Percentiles rank a stretch among this genome's conserved stretches.
phyloP scores from a whole-genome alignment of 2,329 filamentous ascomycete genomes.

The Colletotrichum sp. region DNA sequence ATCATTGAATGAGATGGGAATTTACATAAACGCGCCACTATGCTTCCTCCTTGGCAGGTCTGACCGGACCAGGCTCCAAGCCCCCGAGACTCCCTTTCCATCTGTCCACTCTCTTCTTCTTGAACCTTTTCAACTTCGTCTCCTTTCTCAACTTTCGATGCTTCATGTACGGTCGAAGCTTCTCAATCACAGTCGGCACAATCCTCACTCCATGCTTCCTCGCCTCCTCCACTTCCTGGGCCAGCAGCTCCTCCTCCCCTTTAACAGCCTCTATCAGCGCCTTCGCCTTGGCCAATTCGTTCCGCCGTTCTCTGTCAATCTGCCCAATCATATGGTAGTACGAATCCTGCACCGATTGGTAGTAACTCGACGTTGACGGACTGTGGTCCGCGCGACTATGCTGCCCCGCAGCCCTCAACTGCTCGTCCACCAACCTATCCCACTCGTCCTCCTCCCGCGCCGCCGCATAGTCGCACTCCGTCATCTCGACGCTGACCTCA shows the following conservation, averaged over 20 bases:
- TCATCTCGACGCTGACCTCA: neutral
- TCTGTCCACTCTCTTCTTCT: neutral
- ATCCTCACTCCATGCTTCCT: slow-evolving; percentile 24
- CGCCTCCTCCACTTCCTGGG: slow-evolving; percentile 28
- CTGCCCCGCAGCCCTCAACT: neutral
- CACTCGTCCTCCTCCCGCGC: slow-evolving; percentile 52
- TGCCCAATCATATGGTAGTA: neutral
- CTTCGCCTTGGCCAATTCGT: slow-evolving; percentile 44
- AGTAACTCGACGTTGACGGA: neutral
- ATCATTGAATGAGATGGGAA: neutral
- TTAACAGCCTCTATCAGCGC: slow-evolving; percentile 40
- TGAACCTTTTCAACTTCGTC: neutral
- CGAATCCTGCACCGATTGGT: neutral
- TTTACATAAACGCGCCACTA: neutral
- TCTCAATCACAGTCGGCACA: neutral
- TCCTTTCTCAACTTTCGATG: neutral
- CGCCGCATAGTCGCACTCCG: slow-evolving; percentile 35
- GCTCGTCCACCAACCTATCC: slow-evolving; percentile 42
- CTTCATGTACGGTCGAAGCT: neutral
- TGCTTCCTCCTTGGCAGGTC: no score
- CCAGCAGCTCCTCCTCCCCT: slow-evolving; percentile 39
- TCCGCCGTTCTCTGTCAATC: slow-evolving; percentile 35
- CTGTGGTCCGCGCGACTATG: neutral
- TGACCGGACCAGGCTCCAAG: neutral
- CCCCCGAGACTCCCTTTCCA: neutral